These are phyloP conservation scores for Tylopilus felleus DNA, from an alignment of 768 basidiomycete species.

Conservation along the genomic window DNA sequence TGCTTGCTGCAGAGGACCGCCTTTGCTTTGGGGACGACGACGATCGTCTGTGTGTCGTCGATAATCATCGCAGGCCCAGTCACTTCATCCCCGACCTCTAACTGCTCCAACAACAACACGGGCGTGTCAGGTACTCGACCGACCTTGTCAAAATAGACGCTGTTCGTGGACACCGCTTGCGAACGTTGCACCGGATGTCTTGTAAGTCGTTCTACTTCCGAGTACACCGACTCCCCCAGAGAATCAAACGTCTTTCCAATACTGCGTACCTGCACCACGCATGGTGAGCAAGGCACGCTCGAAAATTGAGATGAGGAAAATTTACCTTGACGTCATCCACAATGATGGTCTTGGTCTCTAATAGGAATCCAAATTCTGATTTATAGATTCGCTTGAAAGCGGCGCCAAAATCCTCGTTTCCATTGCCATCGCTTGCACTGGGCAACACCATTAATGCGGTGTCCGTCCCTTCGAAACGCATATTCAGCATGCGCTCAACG, in stretches of 20 bases:
- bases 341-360: constrained; percentile 78
- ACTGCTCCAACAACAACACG: constrained; percentile 64
- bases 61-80: constrained; percentile 92
- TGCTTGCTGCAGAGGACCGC: constrained; percentile 69
- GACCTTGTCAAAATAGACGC: constrained; percentile 79
- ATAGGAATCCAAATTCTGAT: constrained; percentile 86
- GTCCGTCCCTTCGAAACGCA: constrained; percentile 92
- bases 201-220: constrained; percentile 59
- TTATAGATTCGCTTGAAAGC: constrained; percentile 82
- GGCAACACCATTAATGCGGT: constrained; percentile 88
- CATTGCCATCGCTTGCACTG: constrained; percentile 44
- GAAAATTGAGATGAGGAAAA: background rate
- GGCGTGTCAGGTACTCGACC: constrained; percentile 79
- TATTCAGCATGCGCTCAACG: constrained; percentile 82
- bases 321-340: constrained; percentile 90
- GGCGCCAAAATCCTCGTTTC: constrained; percentile 66
- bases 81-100: constrained; percentile 69
- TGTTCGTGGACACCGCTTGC: constrained; percentile 51
- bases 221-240: constrained; percentile 75
- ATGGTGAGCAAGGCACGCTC: background rate
- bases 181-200: constrained; percentile 36
- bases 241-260: constrained; percentile 87
- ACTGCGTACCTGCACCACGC: constrained; percentile 62
- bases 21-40: constrained; percentile 71
- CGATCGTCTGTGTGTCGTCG: constrained; percentile 93